A percentile compares a stretch with the other conserved stretches of the same genome.
Conservation (phyloP, 116 monocot species). For the Thalassia testudinum region DNA sequence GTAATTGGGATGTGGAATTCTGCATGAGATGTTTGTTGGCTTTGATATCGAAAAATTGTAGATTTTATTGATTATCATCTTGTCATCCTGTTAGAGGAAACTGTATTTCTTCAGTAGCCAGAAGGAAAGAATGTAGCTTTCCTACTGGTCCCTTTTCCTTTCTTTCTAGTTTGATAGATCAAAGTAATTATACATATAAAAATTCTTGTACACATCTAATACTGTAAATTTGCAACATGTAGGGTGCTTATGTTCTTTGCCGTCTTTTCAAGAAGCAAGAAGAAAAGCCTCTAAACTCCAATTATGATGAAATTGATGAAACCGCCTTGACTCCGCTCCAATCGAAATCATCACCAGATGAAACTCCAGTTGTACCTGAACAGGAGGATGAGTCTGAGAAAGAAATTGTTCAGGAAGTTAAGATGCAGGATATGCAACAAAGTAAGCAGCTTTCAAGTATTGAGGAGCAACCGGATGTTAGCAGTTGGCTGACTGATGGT, state of each 20-base stretch:
- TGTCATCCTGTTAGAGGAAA: too few species aligned
- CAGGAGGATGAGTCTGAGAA: constrained; percentile 1
- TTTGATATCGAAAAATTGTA: too few species aligned
- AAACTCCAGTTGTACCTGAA: neutral
- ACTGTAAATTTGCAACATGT: neutral
- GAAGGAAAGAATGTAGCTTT: too few species aligned
- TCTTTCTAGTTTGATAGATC: too few species aligned
- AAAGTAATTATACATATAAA: too few species aligned
- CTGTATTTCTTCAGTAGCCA: too few species aligned
- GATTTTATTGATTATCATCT: too few species aligned
- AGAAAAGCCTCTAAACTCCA: neutral
- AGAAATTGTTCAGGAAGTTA: constrained; percentile 1
- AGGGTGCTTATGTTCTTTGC: constrained; percentile 23
- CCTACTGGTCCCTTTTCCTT: too few species aligned
- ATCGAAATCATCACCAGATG: constrained; percentile 8
- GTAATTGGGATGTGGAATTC: too few species aligned
- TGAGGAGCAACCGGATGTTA: neutral
- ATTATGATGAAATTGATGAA: constrained; percentile 3
- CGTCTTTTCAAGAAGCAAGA: constrained; percentile 12
- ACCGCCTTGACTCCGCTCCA: constrained; percentile 2
- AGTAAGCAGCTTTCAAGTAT: neutral
- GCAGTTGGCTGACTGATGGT: neutral
- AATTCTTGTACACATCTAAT: neutral
- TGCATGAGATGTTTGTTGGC: too few species aligned
- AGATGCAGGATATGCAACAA: constrained; percentile 3